phyloP scores from a whole-genome alignment of 345 rosid species.

The Noccaea caerulescens region DNA sequence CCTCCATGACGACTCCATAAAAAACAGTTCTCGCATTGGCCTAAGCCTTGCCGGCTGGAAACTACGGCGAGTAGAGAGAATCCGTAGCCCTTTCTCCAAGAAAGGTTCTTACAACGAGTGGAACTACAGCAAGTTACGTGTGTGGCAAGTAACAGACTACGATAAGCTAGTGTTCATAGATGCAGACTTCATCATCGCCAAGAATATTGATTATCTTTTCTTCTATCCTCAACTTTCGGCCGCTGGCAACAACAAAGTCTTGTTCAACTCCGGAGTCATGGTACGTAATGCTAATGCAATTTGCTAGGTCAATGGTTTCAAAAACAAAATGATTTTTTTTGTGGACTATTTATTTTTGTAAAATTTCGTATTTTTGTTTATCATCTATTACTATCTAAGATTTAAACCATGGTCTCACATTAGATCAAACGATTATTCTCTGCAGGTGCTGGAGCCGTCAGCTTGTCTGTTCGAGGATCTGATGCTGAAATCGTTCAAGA shows the following conservation, averaged over 20 bases:
- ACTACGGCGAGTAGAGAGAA: conserved; percentile 51
- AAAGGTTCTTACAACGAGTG: conserved; percentile 78
- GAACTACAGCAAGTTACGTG: conserved; percentile 82
- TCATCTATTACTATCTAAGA: not conserved
- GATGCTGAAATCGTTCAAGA: conserved; percentile 47
- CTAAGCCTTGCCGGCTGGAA: conserved; percentile 71
- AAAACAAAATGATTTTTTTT: no score
- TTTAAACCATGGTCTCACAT: not conserved
- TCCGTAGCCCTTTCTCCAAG: conserved; percentile 64
- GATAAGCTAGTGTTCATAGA: conserved; percentile 77
- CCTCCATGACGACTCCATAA: conserved; percentile 62
- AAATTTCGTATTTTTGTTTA: not conserved
- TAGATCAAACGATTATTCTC: not conserved
- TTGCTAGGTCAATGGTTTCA: not conserved
- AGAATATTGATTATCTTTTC: conserved; percentile 64
- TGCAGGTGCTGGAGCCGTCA: conserved; percentile 70
- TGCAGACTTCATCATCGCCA: conserved; percentile 63
- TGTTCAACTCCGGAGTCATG: conserved; percentile 92
- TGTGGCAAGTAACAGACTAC: conserved; percentile 68
- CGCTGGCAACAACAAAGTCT: conserved; percentile 40
- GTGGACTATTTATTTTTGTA: not conserved
- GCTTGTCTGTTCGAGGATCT: conserved; percentile 61
- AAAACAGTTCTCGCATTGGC: conserved; percentile 48
- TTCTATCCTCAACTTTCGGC: conserved; percentile 72
- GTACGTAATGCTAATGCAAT: conserved; percentile 31